Conservation (phyloP, 2,329 filamentous ascomycete genomes). For the Emmonsiellopsis sp. region DNA sequence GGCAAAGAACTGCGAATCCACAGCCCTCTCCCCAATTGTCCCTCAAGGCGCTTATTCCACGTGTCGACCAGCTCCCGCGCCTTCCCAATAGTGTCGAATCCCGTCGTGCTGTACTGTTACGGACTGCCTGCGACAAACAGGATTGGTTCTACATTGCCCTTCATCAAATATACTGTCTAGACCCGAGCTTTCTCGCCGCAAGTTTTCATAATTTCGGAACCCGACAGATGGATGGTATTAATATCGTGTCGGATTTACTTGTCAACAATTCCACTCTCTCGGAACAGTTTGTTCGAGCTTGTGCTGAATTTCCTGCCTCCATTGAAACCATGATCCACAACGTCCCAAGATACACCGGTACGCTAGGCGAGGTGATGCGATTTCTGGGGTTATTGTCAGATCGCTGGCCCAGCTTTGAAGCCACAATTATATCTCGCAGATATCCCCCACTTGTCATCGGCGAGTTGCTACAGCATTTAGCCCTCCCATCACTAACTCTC, state of each 20-base stretch:
- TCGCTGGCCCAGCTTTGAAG: constrained; percentile 32
- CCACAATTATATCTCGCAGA: constrained; percentile 23
- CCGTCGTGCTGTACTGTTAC: constrained; percentile 40
- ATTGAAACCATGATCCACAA: constrained; percentile 17
- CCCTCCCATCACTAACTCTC: constrained; percentile 43
- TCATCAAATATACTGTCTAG: constrained; percentile 56
- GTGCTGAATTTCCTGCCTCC: constrained; percentile 40
- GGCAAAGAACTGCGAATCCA: no score
- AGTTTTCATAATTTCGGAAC: constrained; percentile 26
- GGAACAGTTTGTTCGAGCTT: constrained; percentile 34
- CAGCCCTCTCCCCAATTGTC: background rate
- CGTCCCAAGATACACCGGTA: constrained; percentile 25
- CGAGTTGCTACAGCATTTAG: constrained; percentile 37
- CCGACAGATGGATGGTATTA: constrained; percentile 21
- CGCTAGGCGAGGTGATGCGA: constrained; percentile 30
- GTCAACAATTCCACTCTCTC: constrained; percentile 38
- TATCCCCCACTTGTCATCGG: constrained; percentile 45
- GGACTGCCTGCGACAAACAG: constrained; percentile 44
- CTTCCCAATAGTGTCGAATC: background rate
- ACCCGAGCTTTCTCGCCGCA: constrained; percentile 23
- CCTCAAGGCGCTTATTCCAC: background rate
- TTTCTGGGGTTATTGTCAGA: constrained; percentile 39
- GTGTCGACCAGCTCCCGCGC: background rate
- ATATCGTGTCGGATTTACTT: constrained; percentile 36
- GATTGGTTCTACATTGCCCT: constrained; percentile 58